A percentile compares a stretch with the other conserved stretches of the same genome.
phyloP scores from a whole-genome alignment of 257 asterid species.

The Solanum megistacrolobum region DNA sequence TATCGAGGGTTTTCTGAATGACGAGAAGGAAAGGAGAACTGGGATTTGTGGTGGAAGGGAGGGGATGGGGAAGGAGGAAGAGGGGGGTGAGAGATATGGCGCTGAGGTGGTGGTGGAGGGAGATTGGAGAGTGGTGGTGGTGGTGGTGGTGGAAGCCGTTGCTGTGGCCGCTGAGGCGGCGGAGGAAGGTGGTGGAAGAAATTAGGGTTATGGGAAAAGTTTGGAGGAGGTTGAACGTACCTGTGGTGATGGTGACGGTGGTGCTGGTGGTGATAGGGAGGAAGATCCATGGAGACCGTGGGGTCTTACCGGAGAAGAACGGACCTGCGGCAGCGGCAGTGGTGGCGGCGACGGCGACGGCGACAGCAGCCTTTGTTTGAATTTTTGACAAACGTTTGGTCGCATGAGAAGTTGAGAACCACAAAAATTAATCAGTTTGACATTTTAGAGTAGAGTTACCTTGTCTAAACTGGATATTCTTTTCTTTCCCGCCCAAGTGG shows the following conservation, averaged over 20 bases:
- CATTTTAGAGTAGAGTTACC: background rate
- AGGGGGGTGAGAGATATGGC: background rate
- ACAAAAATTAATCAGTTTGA: background rate
- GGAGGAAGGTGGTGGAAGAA: slow-evolving; percentile 19
- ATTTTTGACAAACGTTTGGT: background rate
- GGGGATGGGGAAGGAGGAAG: slow-evolving; percentile 10
- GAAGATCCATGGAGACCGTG: background rate
- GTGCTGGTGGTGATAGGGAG: slow-evolving; percentile 7
- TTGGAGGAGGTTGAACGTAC: slow-evolving; percentile 23
- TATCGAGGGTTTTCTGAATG: slow-evolving; percentile 17
- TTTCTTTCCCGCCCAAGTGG: background rate
- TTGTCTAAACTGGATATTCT: background rate
- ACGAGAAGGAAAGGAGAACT: slow-evolving; percentile 21
- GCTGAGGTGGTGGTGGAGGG: slow-evolving; percentile 3
- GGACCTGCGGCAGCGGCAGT: background rate
- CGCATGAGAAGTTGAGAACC: background rate
- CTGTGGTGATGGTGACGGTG: slow-evolving; percentile 35
- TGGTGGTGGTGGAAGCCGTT: slow-evolving; percentile 1
- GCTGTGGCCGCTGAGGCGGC: slow-evolving; percentile 10
- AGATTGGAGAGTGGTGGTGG: slow-evolving; percentile 14
- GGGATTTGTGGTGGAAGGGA: slow-evolving; percentile 10
- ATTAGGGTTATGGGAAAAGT: slow-evolving; percentile 13
- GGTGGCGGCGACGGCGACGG: background rate
- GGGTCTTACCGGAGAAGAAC: background rate
- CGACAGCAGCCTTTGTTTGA: background rate